Base-by-base conservation (phyloP, 2,329 filamentous ascomycete species). In the Colletotrichum melonis region DNA sequence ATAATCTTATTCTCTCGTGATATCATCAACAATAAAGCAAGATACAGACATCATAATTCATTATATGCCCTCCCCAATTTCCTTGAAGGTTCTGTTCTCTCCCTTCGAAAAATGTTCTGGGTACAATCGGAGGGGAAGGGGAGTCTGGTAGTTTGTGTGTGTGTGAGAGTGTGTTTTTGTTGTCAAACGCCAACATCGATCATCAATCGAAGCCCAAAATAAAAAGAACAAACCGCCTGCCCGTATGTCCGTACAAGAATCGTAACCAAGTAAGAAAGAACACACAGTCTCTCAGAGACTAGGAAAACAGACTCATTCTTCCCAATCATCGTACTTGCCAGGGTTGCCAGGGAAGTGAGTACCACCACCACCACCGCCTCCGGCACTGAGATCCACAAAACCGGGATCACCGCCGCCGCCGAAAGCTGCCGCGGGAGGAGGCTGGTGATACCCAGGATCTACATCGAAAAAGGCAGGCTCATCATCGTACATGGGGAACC, bases 61-160 rank as follows among this genome's bases (percentile, higher is more conserved):
- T 60, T 35, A 49, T 5, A 30, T 28, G 22, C n/a, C n/a, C n/a
- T 54, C 19, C 12, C 28, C 67, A 35, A 22, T 30, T 26, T 38
- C 28, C 14, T 5, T 46, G 69, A 69, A 74, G 73, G 73, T 74
- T 30, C 73, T 74, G 73, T 73, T 73, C 22, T 38, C 56, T 72
- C 73, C 73, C 73, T 73, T 68, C 64, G 30, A 19, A 42, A 42
- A 42, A 19, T 59, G 69, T 67, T 52, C 71, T 65, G 68, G 38
- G 32, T 59, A 52, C 57, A 28, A 46, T 38, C 42, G 32, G 12
- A 30, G 65, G 58, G 22, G 26, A 19, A 16, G 30, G 52, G 30
- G 12, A 28, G 9, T 19, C 22, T 5, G 16, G 55, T 35, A 16
- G 5, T 26, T 32, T 42, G 38, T 42, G 1, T 42, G 12, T 38